Conservation (phyloP, 306 rosid genomes). For the Gillenia trifoliata region DNA sequence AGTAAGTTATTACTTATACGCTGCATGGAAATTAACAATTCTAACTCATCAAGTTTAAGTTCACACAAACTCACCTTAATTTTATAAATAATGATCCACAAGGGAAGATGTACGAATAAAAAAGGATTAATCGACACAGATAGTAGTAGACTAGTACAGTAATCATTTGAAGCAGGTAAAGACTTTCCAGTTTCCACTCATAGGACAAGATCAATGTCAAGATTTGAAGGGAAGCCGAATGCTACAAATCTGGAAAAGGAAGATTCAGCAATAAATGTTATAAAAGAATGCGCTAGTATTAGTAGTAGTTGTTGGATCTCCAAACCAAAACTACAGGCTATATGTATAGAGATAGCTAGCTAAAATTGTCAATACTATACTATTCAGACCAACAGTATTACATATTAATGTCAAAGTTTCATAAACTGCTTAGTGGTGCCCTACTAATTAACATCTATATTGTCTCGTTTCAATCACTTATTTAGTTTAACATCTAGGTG, state of each 20-base stretch:
- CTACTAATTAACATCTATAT: no score
- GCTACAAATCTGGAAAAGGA: constrained; percentile 7
- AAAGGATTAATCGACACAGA: neutral
- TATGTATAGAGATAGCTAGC: neutral
- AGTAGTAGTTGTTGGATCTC: neutral
- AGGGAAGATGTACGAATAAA: no score
- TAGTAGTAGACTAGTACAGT: neutral
- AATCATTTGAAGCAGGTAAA: neutral
- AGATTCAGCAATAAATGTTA: neutral
- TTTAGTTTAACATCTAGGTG: no score
- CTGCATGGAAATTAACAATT: no score
- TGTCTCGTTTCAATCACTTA: no score
- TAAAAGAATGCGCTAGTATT: neutral
- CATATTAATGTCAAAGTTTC: no score
- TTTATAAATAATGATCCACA: no score
- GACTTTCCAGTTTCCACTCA: neutral
- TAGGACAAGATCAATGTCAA: neutral
- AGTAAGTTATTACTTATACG: no score
- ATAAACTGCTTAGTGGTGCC: no score
- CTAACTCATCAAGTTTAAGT: no score
- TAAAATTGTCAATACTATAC: neutral
- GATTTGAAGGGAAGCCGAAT: neutral
- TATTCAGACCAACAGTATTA: neutral
- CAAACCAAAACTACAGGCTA: neutral
- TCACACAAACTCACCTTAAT: no score